Conservation (phyloP, 1,284 basidiomycete species). For the Apiotrichum montevideense region DNA sequence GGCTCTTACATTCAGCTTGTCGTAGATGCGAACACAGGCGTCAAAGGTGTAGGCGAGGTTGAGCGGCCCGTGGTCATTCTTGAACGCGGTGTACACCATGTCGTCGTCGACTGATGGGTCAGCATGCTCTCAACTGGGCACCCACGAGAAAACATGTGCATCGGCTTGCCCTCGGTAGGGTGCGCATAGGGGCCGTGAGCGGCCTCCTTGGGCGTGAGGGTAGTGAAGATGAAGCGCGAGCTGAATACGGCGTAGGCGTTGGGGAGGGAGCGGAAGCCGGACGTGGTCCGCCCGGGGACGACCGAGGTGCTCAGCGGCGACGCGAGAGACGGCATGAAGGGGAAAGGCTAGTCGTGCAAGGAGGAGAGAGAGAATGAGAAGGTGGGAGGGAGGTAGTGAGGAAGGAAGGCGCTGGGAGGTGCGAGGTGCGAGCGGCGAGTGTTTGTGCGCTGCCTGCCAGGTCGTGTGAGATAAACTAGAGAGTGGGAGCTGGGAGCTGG, state of each 20-base stretch:
- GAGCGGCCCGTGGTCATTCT: conserved; percentile 88
- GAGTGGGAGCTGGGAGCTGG: too few species aligned
- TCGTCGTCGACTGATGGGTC: conserved; percentile 58
- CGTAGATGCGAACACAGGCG: conserved; percentile 86
- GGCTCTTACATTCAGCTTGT: conserved; percentile 64
- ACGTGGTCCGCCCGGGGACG: not conserved
- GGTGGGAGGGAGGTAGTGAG: too few species aligned
- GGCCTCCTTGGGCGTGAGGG: conserved; percentile 26
- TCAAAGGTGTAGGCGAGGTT: conserved; percentile 90
- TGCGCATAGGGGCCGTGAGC: conserved; percentile 26
- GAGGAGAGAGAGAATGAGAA: too few species aligned
- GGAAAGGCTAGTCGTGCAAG: too few species aligned
- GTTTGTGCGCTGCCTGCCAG: too few species aligned
- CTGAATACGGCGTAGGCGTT: conserved; percentile 34
- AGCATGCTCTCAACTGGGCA: not conserved
- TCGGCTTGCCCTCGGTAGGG: conserved; percentile 25
- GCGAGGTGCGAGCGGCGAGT: too few species aligned
- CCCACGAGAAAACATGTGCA: conserved; percentile 37
- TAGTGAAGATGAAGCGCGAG: conserved; percentile 40
- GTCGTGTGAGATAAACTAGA: too few species aligned
- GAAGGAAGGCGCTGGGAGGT: too few species aligned
- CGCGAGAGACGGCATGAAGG: too few species aligned
- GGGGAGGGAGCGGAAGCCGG: conserved; percentile 23
- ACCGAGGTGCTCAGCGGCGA: too few species aligned
- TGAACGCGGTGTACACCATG: conserved; percentile 88